Conservation (phyloP, 495 filamentous ascomycete species). For the Letharia columbiana region DNA sequence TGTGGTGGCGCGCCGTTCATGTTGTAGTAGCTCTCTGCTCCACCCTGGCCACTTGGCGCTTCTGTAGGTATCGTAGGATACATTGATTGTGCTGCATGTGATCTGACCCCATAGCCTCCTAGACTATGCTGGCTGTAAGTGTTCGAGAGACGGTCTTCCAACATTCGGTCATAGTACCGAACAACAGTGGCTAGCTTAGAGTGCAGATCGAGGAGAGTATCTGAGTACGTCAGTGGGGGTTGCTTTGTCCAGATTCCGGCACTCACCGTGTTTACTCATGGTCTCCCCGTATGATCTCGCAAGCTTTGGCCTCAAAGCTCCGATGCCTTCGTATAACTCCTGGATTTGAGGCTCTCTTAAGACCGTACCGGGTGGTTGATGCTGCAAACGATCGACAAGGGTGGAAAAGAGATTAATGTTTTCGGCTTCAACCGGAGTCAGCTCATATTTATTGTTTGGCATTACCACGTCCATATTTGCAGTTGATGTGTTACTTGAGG, state of each 20-base stretch:
- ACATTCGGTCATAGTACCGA: conserved; percentile 97
- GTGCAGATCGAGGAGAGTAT: conserved; percentile 88
- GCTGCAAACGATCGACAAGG: conserved; percentile 87
- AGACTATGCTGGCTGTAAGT: conserved; percentile 76
- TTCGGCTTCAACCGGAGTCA: conserved; percentile 87
- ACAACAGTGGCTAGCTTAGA: conserved; percentile 94
- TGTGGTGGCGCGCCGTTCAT: conserved; percentile 49
- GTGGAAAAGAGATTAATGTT: conserved; percentile 97
- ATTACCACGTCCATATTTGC: conserved; percentile 36
- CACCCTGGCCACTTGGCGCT: conserved; percentile 39
- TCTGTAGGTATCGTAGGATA: conserved; percentile 59
- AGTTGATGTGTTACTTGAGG: conserved; percentile 41
- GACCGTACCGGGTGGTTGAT: conserved; percentile 91
- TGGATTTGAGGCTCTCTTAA: conserved; percentile 94
- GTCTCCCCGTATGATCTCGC: conserved; percentile 96
- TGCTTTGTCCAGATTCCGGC: conserved; percentile 13
- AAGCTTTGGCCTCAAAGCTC: conserved; percentile 81
- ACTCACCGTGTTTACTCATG: conserved; percentile 95
- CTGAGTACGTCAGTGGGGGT: conserved; percentile 34
- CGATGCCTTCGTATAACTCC: conserved; percentile 95
- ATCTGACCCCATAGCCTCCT: conserved; percentile 32
- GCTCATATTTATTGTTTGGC: conserved; percentile 86
- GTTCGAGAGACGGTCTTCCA: conserved; percentile 87
- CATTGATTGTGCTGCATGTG: conserved; percentile 44
- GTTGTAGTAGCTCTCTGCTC: conserved; percentile 75